Base-by-base conservation (phyloP, 805 yeast genomes). In the Ogataea ramenticola region DNA sequence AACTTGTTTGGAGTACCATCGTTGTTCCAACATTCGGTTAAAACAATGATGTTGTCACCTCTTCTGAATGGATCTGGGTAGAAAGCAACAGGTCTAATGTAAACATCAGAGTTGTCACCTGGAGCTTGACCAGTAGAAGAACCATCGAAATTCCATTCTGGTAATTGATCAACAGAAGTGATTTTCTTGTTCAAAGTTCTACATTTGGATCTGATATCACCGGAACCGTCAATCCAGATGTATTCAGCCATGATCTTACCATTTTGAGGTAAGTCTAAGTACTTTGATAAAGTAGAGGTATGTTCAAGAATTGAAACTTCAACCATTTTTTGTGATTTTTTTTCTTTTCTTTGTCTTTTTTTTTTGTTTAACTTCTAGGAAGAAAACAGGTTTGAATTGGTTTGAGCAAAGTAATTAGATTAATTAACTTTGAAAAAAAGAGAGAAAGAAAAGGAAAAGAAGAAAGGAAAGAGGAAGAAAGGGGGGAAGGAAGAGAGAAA, bases 91-190 rank as follows among this genome's bases (percentile, higher is more conserved):
- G 99, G 99, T 70, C 96, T 84, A 62, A 93, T 75, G 68, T 88
- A 89, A 51, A 93, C 79, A 66, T 93, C 99, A 38, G 97, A 89
- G 74, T 93, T 90, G 68, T 86, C 82, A 57, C 99, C 99, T 60
- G 97, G 97, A 45, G 99, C 98, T 75, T 93, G 99, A 56, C 85
- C 89, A 43, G 99, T 93, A 30, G 98, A 90, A 37, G 98, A 90
- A 70, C 99, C 99, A 67, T 93, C 99, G 60, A 93, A 93, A 77
- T 93, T 93, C 99, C 99, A 93, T 71, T 91, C 96, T 55, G 98
- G 97, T 57, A 93, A 76, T 62, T 93, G 95, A 49, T 85, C 91
- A 43, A 88, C 71, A 32, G 84, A 72, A 39, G 77, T 61, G 44
- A 93, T 84, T 60, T 70, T 74, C 69, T 80, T 78, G 59, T 59